These are phyloP conservation scores for Rubia balearica DNA, from an alignment of 305 asterid species.

Conservation along the genomic window DNA sequence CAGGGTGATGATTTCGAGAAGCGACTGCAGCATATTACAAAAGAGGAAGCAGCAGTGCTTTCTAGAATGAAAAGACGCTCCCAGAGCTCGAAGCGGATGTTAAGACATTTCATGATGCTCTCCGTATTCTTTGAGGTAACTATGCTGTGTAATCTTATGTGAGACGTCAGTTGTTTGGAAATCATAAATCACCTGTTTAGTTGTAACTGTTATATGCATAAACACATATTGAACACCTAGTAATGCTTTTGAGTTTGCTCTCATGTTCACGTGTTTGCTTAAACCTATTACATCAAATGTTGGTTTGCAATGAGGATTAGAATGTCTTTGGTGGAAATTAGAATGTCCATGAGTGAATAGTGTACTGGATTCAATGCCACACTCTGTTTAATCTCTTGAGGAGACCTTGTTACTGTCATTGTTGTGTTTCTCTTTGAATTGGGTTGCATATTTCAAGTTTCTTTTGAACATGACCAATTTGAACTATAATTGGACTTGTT, in stretches of 20 bases:
- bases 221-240: background rate
- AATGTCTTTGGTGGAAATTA: too few relatives aligned
- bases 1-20: conserved; percentile 84
- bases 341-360: background rate
- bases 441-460: too few relatives aligned
- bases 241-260: background rate
- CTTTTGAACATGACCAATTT: too few relatives aligned
- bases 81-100: conserved; percentile 47
- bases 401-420: background rate
- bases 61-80: conserved; percentile 60
- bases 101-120: conserved; percentile 48
- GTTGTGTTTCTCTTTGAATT: too few relatives aligned
- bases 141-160: background rate
- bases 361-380: background rate
- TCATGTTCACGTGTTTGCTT: background rate
- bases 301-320: background rate
- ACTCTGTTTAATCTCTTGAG: background rate
- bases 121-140: conserved; percentile 70
- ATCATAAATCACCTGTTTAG: background rate
- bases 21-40: conserved; percentile 76
- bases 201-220: background rate
- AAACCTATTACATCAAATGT: background rate
- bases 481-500: too few relatives aligned
- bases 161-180: background rate
- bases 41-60: conserved; percentile 81